These are phyloP conservation scores for Tetrapisispora fleetii DNA, from an alignment of 805 yeast genomes.

Conservation along the genomic window DNA sequence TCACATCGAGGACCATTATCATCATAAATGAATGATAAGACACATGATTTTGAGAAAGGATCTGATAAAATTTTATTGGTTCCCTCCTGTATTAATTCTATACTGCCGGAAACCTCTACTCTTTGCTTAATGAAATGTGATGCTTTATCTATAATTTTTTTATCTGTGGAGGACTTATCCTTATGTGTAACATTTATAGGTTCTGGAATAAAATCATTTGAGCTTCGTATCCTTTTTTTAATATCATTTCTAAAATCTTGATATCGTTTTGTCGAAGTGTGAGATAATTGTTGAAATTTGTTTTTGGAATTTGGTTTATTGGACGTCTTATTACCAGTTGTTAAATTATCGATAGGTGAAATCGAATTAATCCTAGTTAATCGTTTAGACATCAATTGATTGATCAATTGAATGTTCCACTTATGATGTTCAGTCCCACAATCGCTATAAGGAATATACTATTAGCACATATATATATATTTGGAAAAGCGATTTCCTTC, in stretches of 20 bases:
- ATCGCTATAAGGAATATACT: background rate
- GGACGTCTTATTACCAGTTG: background rate
- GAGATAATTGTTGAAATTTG: background rate
- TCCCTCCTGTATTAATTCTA: background rate
- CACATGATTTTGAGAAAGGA: background rate
- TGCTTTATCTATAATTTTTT: background rate
- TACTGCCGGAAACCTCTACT: constrained; percentile 1
- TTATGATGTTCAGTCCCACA: background rate
- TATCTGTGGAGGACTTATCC: background rate
- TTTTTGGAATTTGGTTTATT: too few species aligned
- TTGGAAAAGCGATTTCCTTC: too few species aligned
- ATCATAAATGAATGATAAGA: constrained; percentile 9
- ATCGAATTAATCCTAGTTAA: background rate
- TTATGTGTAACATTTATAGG: background rate
- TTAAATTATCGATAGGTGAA: constrained; percentile 3
- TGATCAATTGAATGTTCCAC: background rate
- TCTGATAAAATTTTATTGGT: background rate
- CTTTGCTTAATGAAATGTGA: background rate
- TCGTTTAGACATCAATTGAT: constrained; percentile 1
- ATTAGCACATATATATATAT: too few species aligned
- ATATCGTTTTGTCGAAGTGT: constrained; percentile 9
- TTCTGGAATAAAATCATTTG: constrained; percentile 10
- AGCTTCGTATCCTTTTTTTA: constrained; percentile 8
- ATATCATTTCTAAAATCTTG: constrained; percentile 12
- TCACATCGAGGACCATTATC: constrained; percentile 7